These are phyloP conservation scores for Caloboletus firmus DNA, from an alignment of 1,284 basidiomycete genomes.

Conservation along the genomic window DNA sequence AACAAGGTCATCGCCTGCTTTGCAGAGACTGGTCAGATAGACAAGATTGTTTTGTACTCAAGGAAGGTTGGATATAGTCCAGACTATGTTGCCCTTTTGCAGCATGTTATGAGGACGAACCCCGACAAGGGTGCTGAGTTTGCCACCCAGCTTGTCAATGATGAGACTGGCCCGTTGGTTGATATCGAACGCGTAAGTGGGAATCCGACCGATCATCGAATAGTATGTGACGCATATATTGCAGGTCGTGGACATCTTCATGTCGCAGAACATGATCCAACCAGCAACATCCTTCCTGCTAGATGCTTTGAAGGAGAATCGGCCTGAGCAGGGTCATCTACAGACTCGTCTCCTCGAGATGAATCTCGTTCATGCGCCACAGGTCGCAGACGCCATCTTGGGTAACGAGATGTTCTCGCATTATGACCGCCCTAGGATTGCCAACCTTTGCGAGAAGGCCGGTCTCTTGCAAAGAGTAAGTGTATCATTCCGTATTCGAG, in stretches of 20 bases:
- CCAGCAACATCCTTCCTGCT: slow-evolving; percentile 98
- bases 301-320: slow-evolving; percentile 99
- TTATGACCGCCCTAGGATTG: slow-evolving; percentile 95
- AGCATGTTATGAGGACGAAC: slow-evolving; percentile 96
- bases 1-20: slow-evolving; percentile 99
- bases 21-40: slow-evolving; percentile 97
- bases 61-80: slow-evolving; percentile 97
- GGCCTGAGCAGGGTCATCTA: slow-evolving; percentile 93
- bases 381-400: slow-evolving; percentile 98
- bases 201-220: neutral
- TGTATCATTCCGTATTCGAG: slow-evolving; percentile 8
- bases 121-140: slow-evolving; percentile 99
- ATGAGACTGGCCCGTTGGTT: slow-evolving; percentile 90
- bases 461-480: slow-evolving; percentile 88
- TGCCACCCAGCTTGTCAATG: slow-evolving; percentile 92
- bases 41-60: slow-evolving; percentile 97
- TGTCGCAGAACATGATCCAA: slow-evolving; percentile 99
- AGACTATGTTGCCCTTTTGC: slow-evolving; percentile 93
- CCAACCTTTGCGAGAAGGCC: slow-evolving; percentile 98
- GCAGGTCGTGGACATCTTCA: slow-evolving; percentile 96
- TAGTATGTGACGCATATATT: slow-evolving; percentile 8
- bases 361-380: slow-evolving; percentile 97
- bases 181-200: slow-evolving; percentile 84
- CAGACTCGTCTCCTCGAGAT: slow-evolving; percentile 98
- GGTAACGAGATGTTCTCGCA: slow-evolving; percentile 99